Base-by-base conservation (phyloP, 2,329 filamentous ascomycete genomes). In the Aspergillus ruber region DNA sequence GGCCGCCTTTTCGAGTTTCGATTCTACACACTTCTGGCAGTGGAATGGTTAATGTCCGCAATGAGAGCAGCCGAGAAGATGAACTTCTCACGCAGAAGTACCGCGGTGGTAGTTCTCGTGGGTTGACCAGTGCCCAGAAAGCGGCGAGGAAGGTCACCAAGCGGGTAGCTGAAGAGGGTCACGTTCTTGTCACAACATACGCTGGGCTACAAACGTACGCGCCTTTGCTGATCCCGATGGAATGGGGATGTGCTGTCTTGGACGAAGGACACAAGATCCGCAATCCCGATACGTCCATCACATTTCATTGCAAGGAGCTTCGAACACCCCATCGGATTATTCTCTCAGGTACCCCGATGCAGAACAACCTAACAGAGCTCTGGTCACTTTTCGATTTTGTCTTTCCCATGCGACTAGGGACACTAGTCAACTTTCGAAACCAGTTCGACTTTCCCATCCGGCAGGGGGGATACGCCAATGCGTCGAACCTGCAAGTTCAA, bases 331-430 rank as follows among this genome's bases (percentile, higher is more conserved):
- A 97, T 59, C 82, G 94, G 18, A 79, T 97, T 53, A 97, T 98
- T 50, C 75, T 98, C 1, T 97, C 94, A 0, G 93, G 93, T 4
- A 98, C 93, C 0, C 94, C 94, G 0, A 94, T 98, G 76, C 94
- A 98, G 66, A 98, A 98, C 67, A 97, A 96, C 53, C 72, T 98
- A 21, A 85, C 86, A 0, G 94, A 98, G 65, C 74, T 98, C 0
- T 98, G 93, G 91, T 97, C 91, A 0, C 73, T 98, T 0, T 97
- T 98, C 62, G 94, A 98, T 64, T 98, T 98, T 62, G 86, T 97
- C 48, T 97, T 90, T 52, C 93, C 94, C 0, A 96, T 97, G 88
- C 85, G 90, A 12, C 73, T 98, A 5, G 94, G 93, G 0, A 96
- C 88, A 0, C 75, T 97, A 10, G 86, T 96, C 49, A 89, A 87